These are phyloP conservation scores for Fusarium sambucinum DNA, from an alignment of 2,329 filamentous ascomycete genomes.

Conservation along the genomic window DNA sequence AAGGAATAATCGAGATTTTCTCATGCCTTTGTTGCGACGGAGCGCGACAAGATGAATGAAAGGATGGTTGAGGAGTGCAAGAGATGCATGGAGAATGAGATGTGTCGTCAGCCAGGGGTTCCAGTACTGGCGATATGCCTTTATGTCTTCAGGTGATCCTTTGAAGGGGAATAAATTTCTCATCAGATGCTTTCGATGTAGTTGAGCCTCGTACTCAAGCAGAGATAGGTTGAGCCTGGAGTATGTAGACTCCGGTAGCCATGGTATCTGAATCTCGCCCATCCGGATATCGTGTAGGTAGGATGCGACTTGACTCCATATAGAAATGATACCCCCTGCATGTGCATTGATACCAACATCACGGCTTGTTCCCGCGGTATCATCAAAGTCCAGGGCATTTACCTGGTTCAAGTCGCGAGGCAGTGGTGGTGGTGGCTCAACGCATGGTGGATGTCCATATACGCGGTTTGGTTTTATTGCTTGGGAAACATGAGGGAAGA, in stretches of 20 bases:
- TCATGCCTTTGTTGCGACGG: neutral
- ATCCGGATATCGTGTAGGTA: conserved; percentile 9
- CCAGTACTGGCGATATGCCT: conserved; percentile 6
- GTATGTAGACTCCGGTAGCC: conserved; percentile 16
- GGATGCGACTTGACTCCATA: conserved; percentile 9
- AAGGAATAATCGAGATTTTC: conserved; percentile 9
- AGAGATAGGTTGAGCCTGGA: conserved; percentile 15
- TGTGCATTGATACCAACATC: conserved; percentile 11
- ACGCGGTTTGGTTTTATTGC: neutral
- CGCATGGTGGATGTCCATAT: neutral
- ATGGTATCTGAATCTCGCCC: conserved; percentile 8
- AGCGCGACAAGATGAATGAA: conserved; percentile 18
- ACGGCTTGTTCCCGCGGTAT: neutral
- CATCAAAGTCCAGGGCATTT: conserved; percentile 8
- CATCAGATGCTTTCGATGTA: conserved; percentile 19
- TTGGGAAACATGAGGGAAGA: conserved; percentile 6
- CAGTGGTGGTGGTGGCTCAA: conserved; percentile 4
- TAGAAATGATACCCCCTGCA: neutral
- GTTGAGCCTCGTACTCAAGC: conserved; percentile 20
- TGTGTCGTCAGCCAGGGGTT: conserved; percentile 19
- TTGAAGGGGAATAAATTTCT: conserved; percentile 19
- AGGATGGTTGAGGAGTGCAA: conserved; percentile 15
- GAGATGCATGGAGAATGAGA: conserved; percentile 13
- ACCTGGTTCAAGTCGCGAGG: neutral
- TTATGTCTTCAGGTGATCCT: neutral